Base-by-base conservation (phyloP, 371 early-diverging fungal species). In the Vavraia culicis region DNA sequence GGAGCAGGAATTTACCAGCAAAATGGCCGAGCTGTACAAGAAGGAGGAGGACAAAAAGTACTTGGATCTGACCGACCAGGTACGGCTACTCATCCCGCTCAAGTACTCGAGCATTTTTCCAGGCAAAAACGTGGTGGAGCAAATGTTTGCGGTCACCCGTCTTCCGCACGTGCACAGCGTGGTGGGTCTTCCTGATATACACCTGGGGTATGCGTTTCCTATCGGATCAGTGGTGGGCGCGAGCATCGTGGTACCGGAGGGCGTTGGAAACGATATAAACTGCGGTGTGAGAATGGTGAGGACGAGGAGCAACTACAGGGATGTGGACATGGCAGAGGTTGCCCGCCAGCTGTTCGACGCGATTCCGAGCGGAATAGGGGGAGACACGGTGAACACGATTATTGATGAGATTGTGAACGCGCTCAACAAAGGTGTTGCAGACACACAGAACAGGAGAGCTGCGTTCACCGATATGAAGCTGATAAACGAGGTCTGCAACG, bases 231-330 rank as follows among this genome's bases (percentile, higher is more conserved):
- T 41, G 10, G 49, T 61, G 20, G 63, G 63, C 41, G 21, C 56
- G n/a, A 41, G 56, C 18, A 13, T 36, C 16, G 49, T 71, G 16
- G 19, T 40, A 15, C 69, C 69, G 3, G 54, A 51, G 4, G 66
- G 62, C 22, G 56, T 71, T 27, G 71, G 71, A 11, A 53, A 34
- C 40, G 71, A 71, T 52, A 67, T 71, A 19, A 69, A 69, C 49
- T 71, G 71, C 57, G 71, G 71, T 0, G 71, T 71, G 18, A 14
- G 69, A 39, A 22, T 41, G n/a, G 21, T 66, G 38, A 42, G 32
- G 35, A 56, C 63, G 14, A 61, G 62, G 19, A 43, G 44, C 1
- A 15, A 18, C 14, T 18, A 18, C 11, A 14, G 14, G 1, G 35
- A 35, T 14, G 39, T 20, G 7, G 21, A 16, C 8, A 13, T 7